Evolutionary conservation across 306 rosid genomes (phyloP), one percentile per base, ranked within the genome.

Genomic region (Albizia julibrissin): DNA sequence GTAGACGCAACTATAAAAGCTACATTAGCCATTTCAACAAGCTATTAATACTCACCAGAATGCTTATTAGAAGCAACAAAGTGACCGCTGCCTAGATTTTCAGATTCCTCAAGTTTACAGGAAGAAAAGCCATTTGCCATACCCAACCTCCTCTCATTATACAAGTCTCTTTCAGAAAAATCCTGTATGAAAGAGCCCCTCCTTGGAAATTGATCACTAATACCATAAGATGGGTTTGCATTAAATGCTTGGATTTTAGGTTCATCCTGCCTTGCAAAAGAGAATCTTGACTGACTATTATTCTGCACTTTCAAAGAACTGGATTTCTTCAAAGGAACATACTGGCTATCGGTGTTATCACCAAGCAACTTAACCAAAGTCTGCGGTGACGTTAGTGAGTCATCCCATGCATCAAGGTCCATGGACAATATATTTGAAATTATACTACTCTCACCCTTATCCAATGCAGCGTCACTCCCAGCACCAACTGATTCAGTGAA

Each of bases 211-310:
- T 80, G 94, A 78, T 88, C 94, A 56, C 62, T 50, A 10, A 84
- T 77, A 86, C 84, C 84, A 82, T 79, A 85, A 71, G 98, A 86
- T 27, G 91, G 84, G 82, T 90, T 94, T 83, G 86, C 81, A 83
- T 90, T 89, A 74, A 84, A 88, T 71, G 80, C 72, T 72, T 88
- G 97, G 56, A 88, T 54, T 85, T 59, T 87, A 39, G 91, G 82
- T 22, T 96, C 97, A 79, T 94, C 98, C 82, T 92, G 98, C 70
- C 98, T 89, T 4, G 99, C 99, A 84, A 94, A 96, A 73, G 99
- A 94, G 80, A 96, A 96, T 69, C 97, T 89, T 68, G 99, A 96
- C 84, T 96, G 99, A 84, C 85, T 91, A 78, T 90, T 94, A 83
- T 82, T 90, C 76, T 85, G 98, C 77, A 59, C 89, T 89, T 91